Base-by-base conservation (phyloP, 192 early-diverging fungal species). In the Fimicolochytrium jonesii region DNA sequence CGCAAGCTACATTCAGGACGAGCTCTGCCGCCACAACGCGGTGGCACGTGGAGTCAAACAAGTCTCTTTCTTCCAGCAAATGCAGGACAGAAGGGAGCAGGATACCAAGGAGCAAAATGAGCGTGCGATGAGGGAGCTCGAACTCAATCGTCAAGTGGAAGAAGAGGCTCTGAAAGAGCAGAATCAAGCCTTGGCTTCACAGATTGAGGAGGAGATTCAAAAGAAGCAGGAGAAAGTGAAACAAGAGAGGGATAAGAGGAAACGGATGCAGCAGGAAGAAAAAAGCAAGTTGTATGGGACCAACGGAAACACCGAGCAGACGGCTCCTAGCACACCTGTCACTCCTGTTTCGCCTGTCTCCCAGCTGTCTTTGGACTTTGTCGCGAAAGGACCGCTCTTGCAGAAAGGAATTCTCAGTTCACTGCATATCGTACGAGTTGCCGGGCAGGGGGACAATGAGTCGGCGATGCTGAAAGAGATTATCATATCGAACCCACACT, bases 61-160 rank as follows among this genome's bases (percentile, higher is more conserved):
- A n/a, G 34, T 61, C 17, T 77, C 76, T 46, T 70, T 59, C 51
- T 72, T 66, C 39, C 70, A 77, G 29, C 68, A 72, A 36, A 77
- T 77, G 71, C 54, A 65, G 33, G 61, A 57, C 28, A 34, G 68
- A 1, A 54, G 59, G 22, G 59, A 57, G 28, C 55, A 54, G 28
- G 62, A 35, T n/a, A 48, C 68, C 20, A 53, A 66, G 22, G 64
- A 53, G 37, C 55, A 61, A 26, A 33, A 55, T 34, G 60, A 67
- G 46, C 61, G 49, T 18, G 39, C 22, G 23, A 10, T 33, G 18
- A 44, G 41, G 15, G 56, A 45, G 13, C 15, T 22, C 26, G 52
- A 60, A 45, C 28, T 22, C 6, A 17, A 59, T 25, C 30, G 59
- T 35, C 60, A 54, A 20, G 33, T 23, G 18, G 46, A 61, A 37